Evolutionary conservation across 305 asterid species (phyloP), one percentile per base, ranked within the genome.

Genomic region (Plantago lanceolata): DNA sequence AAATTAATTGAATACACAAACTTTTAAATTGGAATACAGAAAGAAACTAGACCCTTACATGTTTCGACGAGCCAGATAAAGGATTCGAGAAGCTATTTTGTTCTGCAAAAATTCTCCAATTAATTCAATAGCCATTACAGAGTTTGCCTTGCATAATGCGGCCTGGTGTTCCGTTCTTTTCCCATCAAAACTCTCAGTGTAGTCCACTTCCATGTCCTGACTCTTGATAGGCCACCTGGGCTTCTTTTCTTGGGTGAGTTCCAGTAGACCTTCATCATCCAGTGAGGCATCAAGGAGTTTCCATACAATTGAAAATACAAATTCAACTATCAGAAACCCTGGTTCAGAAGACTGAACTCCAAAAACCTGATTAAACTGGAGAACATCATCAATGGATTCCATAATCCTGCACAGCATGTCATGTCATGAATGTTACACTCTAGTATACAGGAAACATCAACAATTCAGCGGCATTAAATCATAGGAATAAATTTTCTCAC

Each of bases 211-310:
- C 98, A 85, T 89, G 64, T 80, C 97, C 73, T 79, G 85, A 67
- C 83, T 77, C 68, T 75, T 80, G 66, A 51, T 70, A 56, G 77
- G 78, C 97, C 97, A 89, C 76, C 88, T 77, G 20, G 95, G 85
- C 72, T 81, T 81, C 80, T 85, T 92, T 66, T 89, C 96, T 51
- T 78, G 72, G 53, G 91, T 79, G 60, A 79, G 80, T 70, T 84
- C 96, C 71, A 88, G 67, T 69, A 91, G 69, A 44, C 87, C 86
- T 61, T 91, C 96, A 62, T 91, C 98, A 40, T 86, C 96, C 68
- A 91, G 95, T 7, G 95, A 86, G 43, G 96, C 94, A 86, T 91
- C 96, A 57, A 91, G 85, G 67, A 91, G 80, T 76, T 71, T 81
- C 96, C 98, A 91, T 57, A 85, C 94, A 67, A 82, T 78, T 55